These are phyloP conservation scores for Trichosporon coremiiforme DNA, from an alignment of 1,284 basidiomycete genomes.

Conservation along the genomic window DNA sequence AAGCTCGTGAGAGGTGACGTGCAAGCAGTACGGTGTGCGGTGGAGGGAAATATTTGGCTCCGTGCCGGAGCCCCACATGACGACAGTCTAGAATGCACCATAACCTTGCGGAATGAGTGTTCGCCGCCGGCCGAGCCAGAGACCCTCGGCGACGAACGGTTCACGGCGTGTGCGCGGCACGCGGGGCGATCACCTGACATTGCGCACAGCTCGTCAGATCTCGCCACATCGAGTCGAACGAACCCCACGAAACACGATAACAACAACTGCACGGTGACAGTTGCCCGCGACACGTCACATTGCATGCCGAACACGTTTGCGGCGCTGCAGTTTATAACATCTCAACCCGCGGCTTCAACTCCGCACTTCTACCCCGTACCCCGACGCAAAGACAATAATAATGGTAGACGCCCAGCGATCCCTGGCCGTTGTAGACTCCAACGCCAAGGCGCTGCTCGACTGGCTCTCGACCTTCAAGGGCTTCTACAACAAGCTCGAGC, in stretches of 20 bases:
- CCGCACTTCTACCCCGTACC: not conserved
- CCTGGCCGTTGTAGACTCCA: conserved; percentile 12
- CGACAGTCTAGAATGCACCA: conserved; percentile 11
- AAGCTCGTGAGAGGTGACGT: conserved; percentile 3
- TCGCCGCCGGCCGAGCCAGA: not conserved
- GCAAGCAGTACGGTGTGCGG: not conserved
- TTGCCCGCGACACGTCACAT: conserved; percentile 13
- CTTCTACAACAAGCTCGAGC: conserved; percentile 31
- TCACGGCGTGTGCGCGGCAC: not conserved
- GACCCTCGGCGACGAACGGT: not conserved
- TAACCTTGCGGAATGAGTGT: not conserved
- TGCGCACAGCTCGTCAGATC: conserved; percentile 3
- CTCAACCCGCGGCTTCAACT: not conserved
- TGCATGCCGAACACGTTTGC: conserved; percentile 12
- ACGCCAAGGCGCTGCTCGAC: conserved; percentile 20
- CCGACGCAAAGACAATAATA: not conserved
- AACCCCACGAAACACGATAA: conserved; percentile 1
- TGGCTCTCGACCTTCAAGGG: conserved; percentile 33
- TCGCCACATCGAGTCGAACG: not conserved
- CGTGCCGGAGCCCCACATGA: not conserved
- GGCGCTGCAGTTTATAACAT: not conserved
- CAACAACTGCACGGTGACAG: not conserved
- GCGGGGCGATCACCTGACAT: conserved; percentile 7
- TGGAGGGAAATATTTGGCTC: conserved; percentile 1
- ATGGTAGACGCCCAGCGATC: conserved; percentile 20